Conservation (phyloP, 768 basidiomycete genomes). For the Pluteus cervinus region DNA sequence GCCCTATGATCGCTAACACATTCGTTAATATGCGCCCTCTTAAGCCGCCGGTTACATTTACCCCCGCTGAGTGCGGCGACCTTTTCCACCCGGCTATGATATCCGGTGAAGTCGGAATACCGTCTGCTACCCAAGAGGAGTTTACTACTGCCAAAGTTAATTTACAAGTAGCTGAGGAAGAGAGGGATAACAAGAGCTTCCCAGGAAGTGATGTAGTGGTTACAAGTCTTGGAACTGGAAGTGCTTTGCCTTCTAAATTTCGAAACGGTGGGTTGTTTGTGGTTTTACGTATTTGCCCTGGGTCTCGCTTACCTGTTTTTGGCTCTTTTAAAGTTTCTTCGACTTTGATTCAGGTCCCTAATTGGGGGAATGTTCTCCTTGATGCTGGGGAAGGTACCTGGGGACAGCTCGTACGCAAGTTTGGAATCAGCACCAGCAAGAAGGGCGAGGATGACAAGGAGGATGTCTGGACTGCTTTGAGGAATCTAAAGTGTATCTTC, state of each 20-base stretch:
- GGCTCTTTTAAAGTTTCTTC: slow-evolving; percentile 65
- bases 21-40: slow-evolving; percentile 42
- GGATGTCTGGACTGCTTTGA: slow-evolving; percentile 53
- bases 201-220: slow-evolving; percentile 63
- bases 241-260: slow-evolving; percentile 78
- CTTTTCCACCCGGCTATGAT: slow-evolving; percentile 33
- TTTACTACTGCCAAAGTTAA: slow-evolving; percentile 33
- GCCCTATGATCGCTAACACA: slow-evolving; percentile 35
- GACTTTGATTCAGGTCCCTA: slow-evolving; percentile 72
- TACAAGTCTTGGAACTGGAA: slow-evolving; percentile 83
- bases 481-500: slow-evolving; percentile 75
- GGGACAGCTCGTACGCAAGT: slow-evolving; percentile 80
- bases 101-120: slow-evolving; percentile 21
- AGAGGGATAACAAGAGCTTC: slow-evolving; percentile 9
- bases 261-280: slow-evolving; percentile 61
- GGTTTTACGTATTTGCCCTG: neutral
- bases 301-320: neutral
- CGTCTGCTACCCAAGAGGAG: slow-evolving; percentile 25
- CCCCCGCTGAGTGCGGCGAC: slow-evolving; percentile 23
- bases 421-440: slow-evolving; percentile 36
- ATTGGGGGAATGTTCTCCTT: slow-evolving; percentile 68
- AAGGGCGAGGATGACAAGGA: slow-evolving; percentile 13
- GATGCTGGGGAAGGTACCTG: slow-evolving; percentile 92
- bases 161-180: slow-evolving; percentile 16
- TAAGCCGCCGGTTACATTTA: slow-evolving; percentile 30